Evolutionary conservation across 176 grass and related monocot genomes (phyloP).

Genomic region (Areca catechu): DNA sequence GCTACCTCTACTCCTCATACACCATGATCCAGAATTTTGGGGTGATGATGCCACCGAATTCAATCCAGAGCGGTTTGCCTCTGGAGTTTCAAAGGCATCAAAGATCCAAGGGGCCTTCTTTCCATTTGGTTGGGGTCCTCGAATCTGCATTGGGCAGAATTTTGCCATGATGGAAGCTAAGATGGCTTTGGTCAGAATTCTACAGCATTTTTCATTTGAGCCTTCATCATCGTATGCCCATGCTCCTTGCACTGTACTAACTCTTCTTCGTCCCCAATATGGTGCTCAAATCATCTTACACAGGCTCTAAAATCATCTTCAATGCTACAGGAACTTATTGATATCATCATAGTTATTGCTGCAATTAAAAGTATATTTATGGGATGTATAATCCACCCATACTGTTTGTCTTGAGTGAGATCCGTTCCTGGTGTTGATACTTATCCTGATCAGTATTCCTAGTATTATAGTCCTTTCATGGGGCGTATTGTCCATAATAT

Average conservation of each 20-base stretch:
- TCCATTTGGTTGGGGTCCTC: slow-evolving; percentile 39
- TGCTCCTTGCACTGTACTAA: background rate
- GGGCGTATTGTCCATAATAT: too few relatives aligned
- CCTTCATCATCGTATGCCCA: background rate
- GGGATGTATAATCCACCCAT: too few relatives aligned
- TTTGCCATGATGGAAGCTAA: slow-evolving; percentile 20
- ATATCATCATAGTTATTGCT: too few relatives aligned
- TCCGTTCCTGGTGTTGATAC: too few relatives aligned
- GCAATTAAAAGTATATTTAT: too few relatives aligned
- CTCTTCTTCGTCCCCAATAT: background rate
- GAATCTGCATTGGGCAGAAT: slow-evolving; percentile 44
- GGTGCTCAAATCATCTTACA: background rate
- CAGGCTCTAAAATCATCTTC: background rate
- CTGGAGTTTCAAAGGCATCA: slow-evolving; percentile 37
- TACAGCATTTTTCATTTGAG: background rate
- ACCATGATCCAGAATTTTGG: slow-evolving; percentile 33
- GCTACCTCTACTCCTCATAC: slow-evolving; percentile 27
- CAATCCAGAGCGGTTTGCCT: slow-evolving; percentile 39
- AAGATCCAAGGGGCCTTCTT: slow-evolving; percentile 24
- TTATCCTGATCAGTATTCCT: too few relatives aligned
- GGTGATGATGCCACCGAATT: slow-evolving; percentile 32
- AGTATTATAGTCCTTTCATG: too few relatives aligned
- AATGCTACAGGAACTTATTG: too few relatives aligned
- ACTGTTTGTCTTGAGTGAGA: too few relatives aligned
- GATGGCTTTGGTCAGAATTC: background rate